Evolutionary conservation across 768 basidiomycete genomes (phyloP).

Genomic region (Russula compacta): DNA sequence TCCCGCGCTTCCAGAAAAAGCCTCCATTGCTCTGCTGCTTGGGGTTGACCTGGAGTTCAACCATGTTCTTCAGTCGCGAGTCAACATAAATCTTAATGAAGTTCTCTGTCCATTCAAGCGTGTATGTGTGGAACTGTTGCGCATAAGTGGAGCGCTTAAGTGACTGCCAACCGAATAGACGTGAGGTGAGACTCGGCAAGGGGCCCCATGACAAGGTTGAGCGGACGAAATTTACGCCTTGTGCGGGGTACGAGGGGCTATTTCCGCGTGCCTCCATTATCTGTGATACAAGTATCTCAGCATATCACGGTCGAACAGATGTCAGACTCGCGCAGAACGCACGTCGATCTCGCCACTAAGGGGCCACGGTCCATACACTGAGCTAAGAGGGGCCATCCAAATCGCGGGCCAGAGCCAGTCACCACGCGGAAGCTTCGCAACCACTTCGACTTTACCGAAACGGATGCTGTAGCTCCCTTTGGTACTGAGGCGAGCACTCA

Average conservation of each 20-base stretch:
- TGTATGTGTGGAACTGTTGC: conserved; percentile 43
- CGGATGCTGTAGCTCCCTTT: conserved; percentile 38
- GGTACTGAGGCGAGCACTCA: conserved; percentile 46
- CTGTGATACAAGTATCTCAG: conserved; percentile 24
- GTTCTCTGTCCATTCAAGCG: conserved; percentile 49
- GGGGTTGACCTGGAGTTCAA: conserved; percentile 39
- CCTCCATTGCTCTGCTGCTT: conserved; percentile 28
- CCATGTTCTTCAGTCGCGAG: conserved; percentile 40
- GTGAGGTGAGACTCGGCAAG: conserved; percentile 32
- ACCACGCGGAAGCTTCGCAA: conserved; percentile 39
- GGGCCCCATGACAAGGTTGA: conserved; percentile 65
- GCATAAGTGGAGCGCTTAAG: conserved; percentile 40
- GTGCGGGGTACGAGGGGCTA: conserved; percentile 32
- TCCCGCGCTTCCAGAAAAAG: conserved; percentile 44
- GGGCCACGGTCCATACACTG: conserved; percentile 45
- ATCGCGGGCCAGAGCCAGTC: conserved; percentile 38
- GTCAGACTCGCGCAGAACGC: conserved; percentile 21
- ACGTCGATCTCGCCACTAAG: conserved; percentile 51
- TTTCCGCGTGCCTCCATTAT: conserved; percentile 48
- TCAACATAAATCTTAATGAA: conserved; percentile 51
- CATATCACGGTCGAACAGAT: neutral
- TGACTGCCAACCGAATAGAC: conserved; percentile 36
- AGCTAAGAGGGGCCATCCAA: conserved; percentile 39
- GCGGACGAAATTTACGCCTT: conserved; percentile 41
- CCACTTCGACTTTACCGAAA: conserved; percentile 50